phyloP scores from a whole-genome alignment of 2,329 filamentous ascomycete species.

The Gliomastix tumulicola region DNA sequence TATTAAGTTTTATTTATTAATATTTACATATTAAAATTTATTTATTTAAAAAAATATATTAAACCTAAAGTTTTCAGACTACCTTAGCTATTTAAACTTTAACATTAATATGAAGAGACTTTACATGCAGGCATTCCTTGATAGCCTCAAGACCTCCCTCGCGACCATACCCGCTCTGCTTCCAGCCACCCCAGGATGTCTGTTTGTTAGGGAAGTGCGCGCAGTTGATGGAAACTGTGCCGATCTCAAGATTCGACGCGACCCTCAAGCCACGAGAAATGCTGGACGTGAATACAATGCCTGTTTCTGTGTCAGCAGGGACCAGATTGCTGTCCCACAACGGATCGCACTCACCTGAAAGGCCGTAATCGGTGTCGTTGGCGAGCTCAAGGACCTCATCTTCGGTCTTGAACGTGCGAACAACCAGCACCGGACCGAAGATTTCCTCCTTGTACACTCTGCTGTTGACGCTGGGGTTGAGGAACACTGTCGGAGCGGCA shows the following conservation, averaged over 20 bases:
- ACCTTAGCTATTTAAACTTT: too few species aligned
- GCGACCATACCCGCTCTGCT: constrained; percentile 7
- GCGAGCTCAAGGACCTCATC: constrained; percentile 36
- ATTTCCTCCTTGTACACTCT: constrained; percentile 39
- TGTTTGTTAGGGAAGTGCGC: constrained; percentile 3
- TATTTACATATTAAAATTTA: too few species aligned
- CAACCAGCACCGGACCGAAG: constrained; percentile 42
- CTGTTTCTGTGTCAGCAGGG: too few species aligned
- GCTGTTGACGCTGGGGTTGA: neutral
- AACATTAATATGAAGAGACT: constrained; percentile 6
- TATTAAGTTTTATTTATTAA: too few species aligned
- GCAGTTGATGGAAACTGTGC: constrained; percentile 49
- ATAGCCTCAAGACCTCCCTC: constrained; percentile 5
- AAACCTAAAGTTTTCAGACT: too few species aligned
- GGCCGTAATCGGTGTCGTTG: constrained; percentile 42
- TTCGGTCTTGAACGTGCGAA: constrained; percentile 38
- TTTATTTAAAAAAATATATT: too few species aligned
- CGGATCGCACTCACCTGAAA: too few species aligned
- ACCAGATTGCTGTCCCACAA: too few species aligned
- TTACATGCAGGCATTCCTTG: constrained; percentile 6
- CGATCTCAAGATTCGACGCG: constrained; percentile 43
- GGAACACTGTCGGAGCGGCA: constrained; percentile 17
- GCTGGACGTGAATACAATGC: constrained; percentile 48
- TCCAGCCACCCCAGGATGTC: constrained; percentile 5
- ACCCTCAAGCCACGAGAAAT: constrained; percentile 40